A percentile compares a stretch with the other conserved stretches of the same genome.
Conservation (phyloP, 805 yeast species). For the Suhomyces xylopsoci region DNA sequence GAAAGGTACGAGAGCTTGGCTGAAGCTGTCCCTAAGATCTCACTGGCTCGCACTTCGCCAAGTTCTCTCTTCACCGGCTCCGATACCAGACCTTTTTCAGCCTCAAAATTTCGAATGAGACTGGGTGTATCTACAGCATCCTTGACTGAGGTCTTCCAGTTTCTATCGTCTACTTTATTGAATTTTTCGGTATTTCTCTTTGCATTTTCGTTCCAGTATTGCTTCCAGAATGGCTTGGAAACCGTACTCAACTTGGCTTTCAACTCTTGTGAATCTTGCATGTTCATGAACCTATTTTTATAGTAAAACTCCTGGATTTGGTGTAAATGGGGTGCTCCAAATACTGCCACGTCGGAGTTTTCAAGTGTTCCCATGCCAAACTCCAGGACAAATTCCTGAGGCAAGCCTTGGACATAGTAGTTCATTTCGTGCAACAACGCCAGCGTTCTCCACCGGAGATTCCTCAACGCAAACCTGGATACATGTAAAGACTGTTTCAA, state of each 20-base stretch:
- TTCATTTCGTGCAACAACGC: constrained; percentile 66
- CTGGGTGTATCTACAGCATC: constrained; percentile 15
- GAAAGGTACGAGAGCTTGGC: constrained; percentile 61
- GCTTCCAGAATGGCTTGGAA: constrained; percentile 49
- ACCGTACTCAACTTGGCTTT: constrained; percentile 27
- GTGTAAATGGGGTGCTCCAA: constrained; percentile 59
- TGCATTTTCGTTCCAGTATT: constrained; percentile 47
- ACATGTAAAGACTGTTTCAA: constrained; percentile 43
- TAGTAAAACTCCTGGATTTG: constrained; percentile 52
- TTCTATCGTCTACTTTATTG: constrained; percentile 32
- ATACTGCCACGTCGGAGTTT: constrained; percentile 15
- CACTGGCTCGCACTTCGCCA: constrained; percentile 26
- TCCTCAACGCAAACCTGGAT: constrained; percentile 49
- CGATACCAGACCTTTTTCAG: constrained; percentile 2
- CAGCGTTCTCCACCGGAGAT: constrained; percentile 55
- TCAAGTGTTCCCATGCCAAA: constrained; percentile 45
- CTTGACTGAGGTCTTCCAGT: constrained; percentile 4
- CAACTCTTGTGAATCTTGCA: constrained; percentile 26
- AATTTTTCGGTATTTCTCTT: constrained; percentile 35
- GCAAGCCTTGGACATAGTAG: constrained; percentile 48
- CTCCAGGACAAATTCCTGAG: constrained; percentile 34
- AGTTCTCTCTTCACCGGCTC: background rate
- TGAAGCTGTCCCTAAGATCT: constrained; percentile 59
- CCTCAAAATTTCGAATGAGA: constrained; percentile 4
- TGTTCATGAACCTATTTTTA: constrained; percentile 45